phyloP scores from a whole-genome alignment of 352 stramenopile species.

The Globisporangium polare region DNA sequence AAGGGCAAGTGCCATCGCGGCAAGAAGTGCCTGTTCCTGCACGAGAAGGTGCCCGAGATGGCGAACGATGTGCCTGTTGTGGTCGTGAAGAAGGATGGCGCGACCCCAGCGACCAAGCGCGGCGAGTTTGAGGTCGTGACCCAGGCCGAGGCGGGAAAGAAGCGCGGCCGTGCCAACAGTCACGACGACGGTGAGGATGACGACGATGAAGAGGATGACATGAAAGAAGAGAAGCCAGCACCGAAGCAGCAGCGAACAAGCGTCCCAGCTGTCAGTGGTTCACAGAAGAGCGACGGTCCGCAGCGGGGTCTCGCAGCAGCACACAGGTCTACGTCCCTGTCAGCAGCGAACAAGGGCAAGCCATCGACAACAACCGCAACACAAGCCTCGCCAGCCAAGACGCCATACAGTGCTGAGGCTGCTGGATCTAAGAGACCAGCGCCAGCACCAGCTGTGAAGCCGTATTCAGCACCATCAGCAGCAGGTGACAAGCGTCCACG shows the following conservation, averaged over 20 bases:
- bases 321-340: constrained; percentile 37
- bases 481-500: constrained; percentile 9
- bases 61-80: constrained; percentile 13
- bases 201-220: constrained; percentile 22
- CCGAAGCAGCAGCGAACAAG: constrained; percentile 6
- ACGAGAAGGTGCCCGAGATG: constrained; percentile 44
- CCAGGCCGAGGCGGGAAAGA: constrained; percentile 23
- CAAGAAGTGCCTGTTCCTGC: constrained; percentile 60
- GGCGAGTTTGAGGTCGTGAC: constrained; percentile 37
- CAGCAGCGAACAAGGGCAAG: constrained; percentile 10
- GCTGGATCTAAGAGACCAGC: background rate
- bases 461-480: background rate
- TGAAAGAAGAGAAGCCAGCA: constrained; percentile 12
- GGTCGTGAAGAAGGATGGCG: constrained; percentile 7
- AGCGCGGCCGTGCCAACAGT: constrained; percentile 25
- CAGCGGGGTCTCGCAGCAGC: constrained; percentile 21
- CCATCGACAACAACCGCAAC: background rate
- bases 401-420: background rate
- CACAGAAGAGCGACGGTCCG: constrained; percentile 12
- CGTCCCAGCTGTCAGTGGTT: background rate
- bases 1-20: constrained; percentile 73
- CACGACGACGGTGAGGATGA: constrained; percentile 18
- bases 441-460: background rate
- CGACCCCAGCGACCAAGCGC: constrained; percentile 8
- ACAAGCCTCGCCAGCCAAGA: constrained; percentile 1